phyloP scores from a whole-genome alignment of 2,329 filamentous ascomycete species.

The Pseudogymnoascus sp. region DNA sequence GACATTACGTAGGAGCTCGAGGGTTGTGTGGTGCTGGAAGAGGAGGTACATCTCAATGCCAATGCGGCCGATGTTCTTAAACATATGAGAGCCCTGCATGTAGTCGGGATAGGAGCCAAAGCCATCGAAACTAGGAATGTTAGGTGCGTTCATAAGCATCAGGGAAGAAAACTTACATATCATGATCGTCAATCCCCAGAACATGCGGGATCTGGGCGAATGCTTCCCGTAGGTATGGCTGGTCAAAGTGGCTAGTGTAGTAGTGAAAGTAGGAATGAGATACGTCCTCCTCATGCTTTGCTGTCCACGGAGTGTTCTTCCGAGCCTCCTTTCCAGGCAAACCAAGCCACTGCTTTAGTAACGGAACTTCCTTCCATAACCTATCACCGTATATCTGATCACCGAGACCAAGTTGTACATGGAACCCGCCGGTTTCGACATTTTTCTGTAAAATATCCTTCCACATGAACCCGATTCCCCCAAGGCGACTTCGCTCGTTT shows the following conservation, averaged over 20 bases:
- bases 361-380: constrained; percentile 90
- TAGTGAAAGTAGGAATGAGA: constrained; percentile 97
- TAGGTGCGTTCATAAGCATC: constrained; percentile 12
- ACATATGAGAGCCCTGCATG: constrained; percentile 96
- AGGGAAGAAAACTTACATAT: constrained; percentile 65
- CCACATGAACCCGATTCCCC: constrained; percentile 95
- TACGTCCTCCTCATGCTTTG: constrained; percentile 90
- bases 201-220: constrained; percentile 97
- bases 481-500: constrained; percentile 76
- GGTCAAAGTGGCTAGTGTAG: constrained; percentile 97
- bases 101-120: constrained; percentile 96
- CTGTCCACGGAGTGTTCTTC: constrained; percentile 86
- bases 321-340: constrained; percentile 90
- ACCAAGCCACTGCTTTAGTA: constrained; percentile 89
- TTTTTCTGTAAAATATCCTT: constrained; percentile 98
- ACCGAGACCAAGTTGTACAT: constrained; percentile 84
- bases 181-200: constrained; percentile 89
- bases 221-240: constrained; percentile 86
- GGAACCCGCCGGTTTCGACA: constrained; percentile 90
- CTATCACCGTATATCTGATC: constrained; percentile 94
- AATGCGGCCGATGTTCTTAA: constrained; percentile 94
- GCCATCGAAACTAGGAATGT: constrained; percentile 71
- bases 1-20: constrained; percentile 86
- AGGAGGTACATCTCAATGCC: constrained; percentile 97
- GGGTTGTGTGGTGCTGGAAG: constrained; percentile 95